Evolutionary conservation across 768 basidiomycete genomes (phyloP).

Genomic region (Cyathus striatus): DNA sequence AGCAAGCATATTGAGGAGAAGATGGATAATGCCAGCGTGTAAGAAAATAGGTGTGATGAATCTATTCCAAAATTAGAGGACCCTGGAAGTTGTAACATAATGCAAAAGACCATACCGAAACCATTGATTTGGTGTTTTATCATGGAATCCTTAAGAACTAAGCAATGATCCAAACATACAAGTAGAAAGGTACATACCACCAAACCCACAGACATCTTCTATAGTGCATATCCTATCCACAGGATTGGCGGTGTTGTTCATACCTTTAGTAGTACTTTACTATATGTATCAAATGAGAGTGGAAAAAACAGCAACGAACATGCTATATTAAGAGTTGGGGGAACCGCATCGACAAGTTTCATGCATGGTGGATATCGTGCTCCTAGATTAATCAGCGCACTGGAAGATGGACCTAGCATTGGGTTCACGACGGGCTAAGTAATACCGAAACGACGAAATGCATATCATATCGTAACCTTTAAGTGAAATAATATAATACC

Average conservation of each 20-base stretch:
- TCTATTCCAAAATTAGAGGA: conserved; percentile 29
- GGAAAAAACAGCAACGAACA: conserved; percentile 38
- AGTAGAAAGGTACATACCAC: conserved; percentile 45
- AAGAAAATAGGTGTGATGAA: conserved; percentile 89
- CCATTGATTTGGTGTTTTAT: conserved; percentile 40
- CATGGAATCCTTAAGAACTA: conserved; percentile 30
- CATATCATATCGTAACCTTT: not conserved
- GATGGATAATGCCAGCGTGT: conserved; percentile 94
- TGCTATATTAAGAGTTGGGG: conserved; percentile 47
- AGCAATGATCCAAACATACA: not conserved
- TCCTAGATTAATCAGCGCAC: conserved; percentile 80
- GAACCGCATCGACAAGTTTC: conserved; percentile 60
- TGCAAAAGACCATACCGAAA: conserved; percentile 29
- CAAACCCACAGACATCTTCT: conserved; percentile 85
- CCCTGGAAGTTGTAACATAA: not conserved
- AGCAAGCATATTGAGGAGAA: conserved; percentile 85
- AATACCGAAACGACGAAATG: not conserved
- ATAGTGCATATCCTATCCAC: conserved; percentile 65
- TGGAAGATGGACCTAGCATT: conserved; percentile 87
- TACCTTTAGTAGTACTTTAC: conserved; percentile 35
- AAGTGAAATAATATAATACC: conserved; percentile 28
- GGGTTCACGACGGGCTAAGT: conserved; percentile 74
- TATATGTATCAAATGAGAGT: not conserved
- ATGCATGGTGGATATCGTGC: conserved; percentile 94
- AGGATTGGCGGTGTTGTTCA: conserved; percentile 84